A percentile compares a stretch with the other conserved stretches of the same genome.
These are phyloP conservation scores for Cordyceps tenuipes DNA, from an alignment of 2,329 filamentous ascomycete genomes.

Conservation along the genomic window DNA sequence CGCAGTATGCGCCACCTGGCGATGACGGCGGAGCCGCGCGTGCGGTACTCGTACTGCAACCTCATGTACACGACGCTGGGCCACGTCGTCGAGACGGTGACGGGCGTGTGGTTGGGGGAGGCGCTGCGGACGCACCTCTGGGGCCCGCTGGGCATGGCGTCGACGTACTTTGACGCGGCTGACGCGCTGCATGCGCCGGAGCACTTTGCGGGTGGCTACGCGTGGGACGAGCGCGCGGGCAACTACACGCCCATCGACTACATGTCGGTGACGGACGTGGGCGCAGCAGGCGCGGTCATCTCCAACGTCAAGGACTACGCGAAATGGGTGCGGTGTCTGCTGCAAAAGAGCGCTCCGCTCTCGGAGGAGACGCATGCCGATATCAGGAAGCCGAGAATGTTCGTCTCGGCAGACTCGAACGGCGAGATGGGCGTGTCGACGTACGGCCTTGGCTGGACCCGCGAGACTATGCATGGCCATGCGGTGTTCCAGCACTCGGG, in stretches of 20 bases:
- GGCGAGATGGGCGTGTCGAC: slow-evolving; percentile 15
- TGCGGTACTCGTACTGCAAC: slow-evolving; percentile 37
- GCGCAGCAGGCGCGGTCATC: slow-evolving; percentile 34
- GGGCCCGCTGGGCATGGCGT: slow-evolving; percentile 33
- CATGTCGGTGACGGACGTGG: slow-evolving; percentile 19
- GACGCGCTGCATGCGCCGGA: slow-evolving; percentile 15
- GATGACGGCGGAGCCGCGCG: slow-evolving; percentile 31
- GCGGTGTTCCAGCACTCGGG: slow-evolving; percentile 24
- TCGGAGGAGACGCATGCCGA: slow-evolving; percentile 17
- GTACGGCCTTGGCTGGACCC: slow-evolving; percentile 25
- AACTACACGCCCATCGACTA: slow-evolving; percentile 20
- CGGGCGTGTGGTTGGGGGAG: slow-evolving; percentile 23
- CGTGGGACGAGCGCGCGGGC: slow-evolving; percentile 21
- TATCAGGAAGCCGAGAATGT: slow-evolving; percentile 22
- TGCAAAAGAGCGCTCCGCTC: slow-evolving; percentile 16
- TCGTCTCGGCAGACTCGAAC: slow-evolving; percentile 18
- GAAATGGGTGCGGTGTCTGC: slow-evolving; percentile 22
- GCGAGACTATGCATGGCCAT: slow-evolving; percentile 19
- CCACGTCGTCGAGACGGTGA: slow-evolving; percentile 31
- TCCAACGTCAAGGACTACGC: slow-evolving; percentile 30
- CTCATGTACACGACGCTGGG: slow-evolving; percentile 35
- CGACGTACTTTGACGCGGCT: slow-evolving; percentile 25
- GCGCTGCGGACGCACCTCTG: slow-evolving; percentile 31
- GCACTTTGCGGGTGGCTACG: slow-evolving; percentile 30
- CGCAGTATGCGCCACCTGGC: slow-evolving; percentile 33